Evolutionary conservation across 2,329 filamentous ascomycete species (phyloP), one percentile per base, ranked within the genome.

Genomic region (Sordariomycetes sp.): DNA sequence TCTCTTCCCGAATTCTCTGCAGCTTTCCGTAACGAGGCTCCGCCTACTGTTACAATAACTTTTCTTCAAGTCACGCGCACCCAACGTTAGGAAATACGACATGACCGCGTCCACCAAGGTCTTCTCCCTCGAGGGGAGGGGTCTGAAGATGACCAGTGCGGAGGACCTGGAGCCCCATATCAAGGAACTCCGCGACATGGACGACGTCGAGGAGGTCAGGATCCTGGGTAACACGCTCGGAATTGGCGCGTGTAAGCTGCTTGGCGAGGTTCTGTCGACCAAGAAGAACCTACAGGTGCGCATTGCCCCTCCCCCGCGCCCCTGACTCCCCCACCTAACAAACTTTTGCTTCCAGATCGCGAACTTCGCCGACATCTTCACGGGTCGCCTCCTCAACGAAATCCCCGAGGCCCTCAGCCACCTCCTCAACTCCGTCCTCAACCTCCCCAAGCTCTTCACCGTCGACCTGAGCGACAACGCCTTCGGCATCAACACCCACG

Each of bases 401-500:
- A 99, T 99, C 62, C 94, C 94, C 53, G 86, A 87, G 62, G 92
- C 94, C 8, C 82, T 99, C 57, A 88, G 87, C 52, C 85, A 82
- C 59, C 84, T 99, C 53, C 84, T 99, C 57, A 90, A 85, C 48
- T 86, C 92, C 3, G 84, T 97, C 50, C 83, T 96, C 58, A 87
- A 90, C 66, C 86, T 95, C 57, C 86, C 88, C 1, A 85, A 89
- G 58, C 85, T 99, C 52, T 87, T 88, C 70, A 96, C 91, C 34
- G 81, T 99, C 72, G 95, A 97, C 72, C 81, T 99, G 48, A 96
- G 92, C 73, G 94, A 99, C 73, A 99, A 99, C 72, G 94, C 94
- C 52, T 99, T 99, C 66, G 94, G 94, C 58, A 83, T 96, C 60
- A 96, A 96, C 73, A 96, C 90, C 17, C 88, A 95, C 70, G 90